Percentiles rank a stretch among this genome's conserved stretches.
Conservation (phyloP, 2,329 filamentous ascomycete genomes). For the Aureobasidium lini region DNA sequence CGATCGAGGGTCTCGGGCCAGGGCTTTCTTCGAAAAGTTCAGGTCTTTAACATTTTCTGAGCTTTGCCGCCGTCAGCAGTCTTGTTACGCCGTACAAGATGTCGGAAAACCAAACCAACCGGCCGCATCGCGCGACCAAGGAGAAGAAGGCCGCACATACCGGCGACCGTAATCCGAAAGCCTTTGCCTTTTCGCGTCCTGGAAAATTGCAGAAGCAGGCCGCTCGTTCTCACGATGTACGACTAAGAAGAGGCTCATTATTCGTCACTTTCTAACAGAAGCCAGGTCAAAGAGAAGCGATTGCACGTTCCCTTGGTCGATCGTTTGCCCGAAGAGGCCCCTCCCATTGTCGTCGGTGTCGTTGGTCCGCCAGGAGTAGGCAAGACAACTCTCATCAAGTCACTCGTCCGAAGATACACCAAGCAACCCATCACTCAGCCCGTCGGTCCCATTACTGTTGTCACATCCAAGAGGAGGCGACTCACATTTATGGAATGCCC, state of each 20-base stretch:
- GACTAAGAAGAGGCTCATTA: constrained; percentile 15
- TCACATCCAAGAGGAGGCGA: constrained; percentile 90
- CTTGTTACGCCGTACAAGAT: constrained; percentile 19
- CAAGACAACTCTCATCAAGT: constrained; percentile 94
- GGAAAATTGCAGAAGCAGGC: constrained; percentile 72
- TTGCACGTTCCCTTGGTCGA: constrained; percentile 96
- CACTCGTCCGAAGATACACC: constrained; percentile 84
- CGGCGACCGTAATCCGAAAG: constrained; percentile 74
- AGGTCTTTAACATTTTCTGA: constrained; percentile 10
- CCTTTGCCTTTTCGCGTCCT: constrained; percentile 76
- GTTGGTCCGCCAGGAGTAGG: constrained; percentile 91
- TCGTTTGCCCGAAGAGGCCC: constrained; percentile 88
- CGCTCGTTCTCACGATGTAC: constrained; percentile 63
- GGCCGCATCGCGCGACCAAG: constrained; percentile 78
- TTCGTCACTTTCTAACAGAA: neutral
- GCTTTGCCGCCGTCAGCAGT: neutral
- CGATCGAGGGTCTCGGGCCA: neutral
- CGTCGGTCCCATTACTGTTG: constrained; percentile 86
- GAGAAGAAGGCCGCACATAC: constrained; percentile 67
- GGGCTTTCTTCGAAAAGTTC: constrained; percentile 5
- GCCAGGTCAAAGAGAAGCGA: constrained; percentile 84
- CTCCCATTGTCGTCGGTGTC: constrained; percentile 85
- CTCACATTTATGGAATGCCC: constrained; percentile 95
- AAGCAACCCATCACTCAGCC: constrained; percentile 91
- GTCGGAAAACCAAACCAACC: constrained; percentile 62